phyloP scores from a whole-genome alignment of 1,139 yeast genomes.

The Diutina siamensis region DNA sequence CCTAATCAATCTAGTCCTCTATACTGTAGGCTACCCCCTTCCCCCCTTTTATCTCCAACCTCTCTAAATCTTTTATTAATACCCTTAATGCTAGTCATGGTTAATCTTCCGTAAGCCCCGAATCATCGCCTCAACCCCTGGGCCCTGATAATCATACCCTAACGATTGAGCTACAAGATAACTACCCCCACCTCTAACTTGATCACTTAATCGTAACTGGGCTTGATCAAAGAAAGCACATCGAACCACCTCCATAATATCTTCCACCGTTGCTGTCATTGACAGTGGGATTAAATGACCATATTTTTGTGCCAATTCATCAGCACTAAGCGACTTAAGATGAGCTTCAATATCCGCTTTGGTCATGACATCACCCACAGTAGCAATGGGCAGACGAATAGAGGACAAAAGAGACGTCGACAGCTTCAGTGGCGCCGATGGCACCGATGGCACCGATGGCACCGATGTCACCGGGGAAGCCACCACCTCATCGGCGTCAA shows the following conservation, averaged over 20 bases:
- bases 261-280: conserved; percentile 25
- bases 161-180: conserved; percentile 36
- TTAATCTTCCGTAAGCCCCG: conserved; percentile 41
- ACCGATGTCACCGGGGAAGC: background rate
- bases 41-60: too few species aligned
- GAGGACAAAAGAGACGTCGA: too few species aligned
- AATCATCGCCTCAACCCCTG: conserved; percentile 46
- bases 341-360: conserved; percentile 26
- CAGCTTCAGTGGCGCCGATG: too few species aligned
- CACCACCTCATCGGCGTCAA: background rate
- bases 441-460: background rate
- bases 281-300: conserved; percentile 32
- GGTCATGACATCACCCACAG: conserved; percentile 31
- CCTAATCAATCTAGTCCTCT: too few species aligned
- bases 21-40: too few species aligned
- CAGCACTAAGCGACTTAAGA: conserved; percentile 24
- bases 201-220: conserved; percentile 30
- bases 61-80: too few species aligned
- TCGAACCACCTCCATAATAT: conserved; percentile 34
- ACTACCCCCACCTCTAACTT: conserved; percentile 26
- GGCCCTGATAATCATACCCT: conserved; percentile 42
- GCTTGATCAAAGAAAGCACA: conserved; percentile 46
- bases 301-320: conserved; percentile 26
- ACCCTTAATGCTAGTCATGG: too few species aligned
- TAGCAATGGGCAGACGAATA: conserved; percentile 4